Conservation (phyloP, 2,329 filamentous ascomycete species). For the Bipolaris bicolor region DNA sequence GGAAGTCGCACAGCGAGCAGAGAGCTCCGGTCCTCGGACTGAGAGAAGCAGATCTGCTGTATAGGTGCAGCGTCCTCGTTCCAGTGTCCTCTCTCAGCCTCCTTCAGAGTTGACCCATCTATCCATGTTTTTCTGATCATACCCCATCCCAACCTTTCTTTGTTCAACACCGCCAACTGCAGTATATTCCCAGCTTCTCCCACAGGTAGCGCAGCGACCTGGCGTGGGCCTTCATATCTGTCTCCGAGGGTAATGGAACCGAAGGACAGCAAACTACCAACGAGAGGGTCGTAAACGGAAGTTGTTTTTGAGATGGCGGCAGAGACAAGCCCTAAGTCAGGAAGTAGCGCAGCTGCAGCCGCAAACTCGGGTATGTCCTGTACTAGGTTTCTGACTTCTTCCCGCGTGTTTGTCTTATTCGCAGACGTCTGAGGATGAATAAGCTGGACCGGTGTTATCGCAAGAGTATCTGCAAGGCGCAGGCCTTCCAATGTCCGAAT, state of each 20-base stretch:
- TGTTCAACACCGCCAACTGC: conserved; percentile 59
- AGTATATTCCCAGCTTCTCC: conserved; percentile 67
- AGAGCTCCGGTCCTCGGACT: conserved; percentile 48
- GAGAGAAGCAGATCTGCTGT: conserved; percentile 61
- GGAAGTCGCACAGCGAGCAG: conserved; percentile 60
- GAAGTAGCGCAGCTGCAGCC: conserved; percentile 29
- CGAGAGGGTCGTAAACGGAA: conserved; percentile 48
- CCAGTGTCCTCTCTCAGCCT: conserved; percentile 62
- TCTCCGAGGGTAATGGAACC: conserved; percentile 61
- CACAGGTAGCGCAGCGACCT: conserved; percentile 45
- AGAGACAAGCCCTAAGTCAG: conserved; percentile 33
- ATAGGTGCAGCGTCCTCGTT: conserved; percentile 60
- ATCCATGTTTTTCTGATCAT: conserved; percentile 55
- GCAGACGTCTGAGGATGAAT: conserved; percentile 2
- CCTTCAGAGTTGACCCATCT: conserved; percentile 52
- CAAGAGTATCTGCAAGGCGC: conserved; percentile 22
- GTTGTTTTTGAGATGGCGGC: conserved; percentile 40
- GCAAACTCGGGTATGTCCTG: conserved; percentile 33
- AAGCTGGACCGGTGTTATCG: conserved; percentile 24
- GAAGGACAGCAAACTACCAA: conserved; percentile 59
- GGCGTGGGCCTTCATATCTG: conserved; percentile 34
- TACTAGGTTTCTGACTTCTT: conserved; percentile 24
- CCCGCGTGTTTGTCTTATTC: conserved; percentile 16
- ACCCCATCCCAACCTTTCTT: conserved; percentile 64
- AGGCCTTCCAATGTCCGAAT: conserved; percentile 31